Conservation (phyloP, 441 rosid genomes). For the Eruca vesicaria region DNA sequence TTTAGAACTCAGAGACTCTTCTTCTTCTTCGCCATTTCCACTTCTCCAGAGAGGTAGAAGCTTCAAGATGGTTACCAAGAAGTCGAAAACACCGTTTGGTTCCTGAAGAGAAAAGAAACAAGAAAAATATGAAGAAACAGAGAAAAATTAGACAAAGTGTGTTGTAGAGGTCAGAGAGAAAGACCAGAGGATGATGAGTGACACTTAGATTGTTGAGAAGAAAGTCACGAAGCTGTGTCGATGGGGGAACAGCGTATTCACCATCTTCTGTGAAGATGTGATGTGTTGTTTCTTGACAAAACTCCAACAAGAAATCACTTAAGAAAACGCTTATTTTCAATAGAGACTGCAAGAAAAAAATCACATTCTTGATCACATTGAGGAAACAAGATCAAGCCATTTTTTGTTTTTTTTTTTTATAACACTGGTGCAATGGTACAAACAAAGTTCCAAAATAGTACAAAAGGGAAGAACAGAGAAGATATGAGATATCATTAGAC, state of each 20-base stretch:
- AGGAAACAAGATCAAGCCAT: not conserved
- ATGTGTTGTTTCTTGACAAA: not conserved
- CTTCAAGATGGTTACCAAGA: conserved; percentile 8
- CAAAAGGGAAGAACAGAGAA: no score
- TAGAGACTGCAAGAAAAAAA: conserved; percentile 7
- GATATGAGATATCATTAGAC: no score
- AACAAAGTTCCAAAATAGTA: no score
- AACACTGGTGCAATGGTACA: no score
- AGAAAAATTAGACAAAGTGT: not conserved
- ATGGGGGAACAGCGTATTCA: not conserved
- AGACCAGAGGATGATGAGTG: conserved; percentile 11
- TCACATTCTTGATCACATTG: not conserved
- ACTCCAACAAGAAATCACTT: not conserved
- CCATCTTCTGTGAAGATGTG: not conserved
- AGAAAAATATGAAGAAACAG: not conserved
- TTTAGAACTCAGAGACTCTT: not conserved
- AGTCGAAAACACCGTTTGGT: not conserved
- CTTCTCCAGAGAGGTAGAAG: conserved; percentile 6
- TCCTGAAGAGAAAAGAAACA: not conserved
- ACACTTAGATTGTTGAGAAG: not conserved
- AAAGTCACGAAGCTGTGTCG: not conserved
- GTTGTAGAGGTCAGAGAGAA: not conserved
- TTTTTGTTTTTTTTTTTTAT: no score
- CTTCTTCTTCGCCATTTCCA: not conserved
- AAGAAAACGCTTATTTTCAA: not conserved